Evolutionary conservation across 306 rosid species (phyloP).

Genomic region (Ochetophila trinervis): DNA sequence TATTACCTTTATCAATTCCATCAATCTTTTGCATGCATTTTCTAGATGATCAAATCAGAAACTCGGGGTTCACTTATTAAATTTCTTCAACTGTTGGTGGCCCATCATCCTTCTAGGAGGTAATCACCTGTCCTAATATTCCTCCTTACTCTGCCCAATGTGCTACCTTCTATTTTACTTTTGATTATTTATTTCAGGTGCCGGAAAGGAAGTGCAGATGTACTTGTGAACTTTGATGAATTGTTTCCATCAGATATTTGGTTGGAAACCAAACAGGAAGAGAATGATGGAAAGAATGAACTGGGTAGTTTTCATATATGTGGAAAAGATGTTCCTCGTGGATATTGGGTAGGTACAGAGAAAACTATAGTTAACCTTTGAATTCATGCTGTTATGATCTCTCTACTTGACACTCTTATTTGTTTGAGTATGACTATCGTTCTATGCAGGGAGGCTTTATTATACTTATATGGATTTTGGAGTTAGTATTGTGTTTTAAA

Average conservation of each 20-base stretch:
- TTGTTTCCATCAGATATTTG: slow-evolving; percentile 51
- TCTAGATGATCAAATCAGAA: slow-evolving; percentile 78
- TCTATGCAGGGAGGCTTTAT: neutral
- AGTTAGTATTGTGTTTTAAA: neutral
- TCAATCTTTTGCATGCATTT: slow-evolving; percentile 23
- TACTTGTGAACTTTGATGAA: slow-evolving; percentile 83
- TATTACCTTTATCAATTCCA: slow-evolving; percentile 11
- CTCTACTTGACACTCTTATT: neutral
- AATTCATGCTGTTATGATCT: neutral
- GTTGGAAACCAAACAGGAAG: slow-evolving; percentile 41
- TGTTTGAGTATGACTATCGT: slow-evolving; percentile 1
- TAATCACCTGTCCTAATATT: slow-evolving; percentile 21
- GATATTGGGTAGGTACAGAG: slow-evolving; percentile 76
- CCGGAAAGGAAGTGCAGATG: slow-evolving; percentile 86
- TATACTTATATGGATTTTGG: neutral
- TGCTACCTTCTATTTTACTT: slow-evolving; percentile 18
- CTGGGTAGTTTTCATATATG: slow-evolving; percentile 60
- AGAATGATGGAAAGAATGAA: slow-evolving; percentile 35
- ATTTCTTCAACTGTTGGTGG: slow-evolving; percentile 84
- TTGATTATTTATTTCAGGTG: slow-evolving; percentile 59
- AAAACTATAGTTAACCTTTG: slow-evolving; percentile 3
- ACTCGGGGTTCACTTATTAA: slow-evolving; percentile 75
- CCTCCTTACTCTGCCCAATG: slow-evolving; percentile 15
- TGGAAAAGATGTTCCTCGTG: slow-evolving; percentile 92
- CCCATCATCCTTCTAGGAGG: slow-evolving; percentile 96